Evolutionary conservation across 2,329 filamentous ascomycete species (phyloP).

Genomic region (Pseudogymnoascus sp.): DNA sequence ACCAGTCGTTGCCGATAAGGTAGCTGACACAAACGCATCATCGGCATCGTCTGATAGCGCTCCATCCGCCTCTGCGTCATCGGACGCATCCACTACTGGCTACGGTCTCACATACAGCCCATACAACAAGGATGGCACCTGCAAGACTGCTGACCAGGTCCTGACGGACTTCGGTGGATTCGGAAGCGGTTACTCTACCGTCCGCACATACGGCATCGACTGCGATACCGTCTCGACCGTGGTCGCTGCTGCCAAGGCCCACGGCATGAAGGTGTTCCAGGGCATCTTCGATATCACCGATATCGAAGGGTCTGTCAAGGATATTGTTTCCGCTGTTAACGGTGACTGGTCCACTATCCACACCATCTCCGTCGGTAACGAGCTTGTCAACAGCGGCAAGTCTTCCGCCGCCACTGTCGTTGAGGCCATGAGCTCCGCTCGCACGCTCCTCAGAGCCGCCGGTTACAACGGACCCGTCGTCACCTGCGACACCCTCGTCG

Average conservation of each 20-base stretch:
- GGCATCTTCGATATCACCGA: slow-evolving; percentile 62
- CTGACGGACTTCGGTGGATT: slow-evolving; percentile 54
- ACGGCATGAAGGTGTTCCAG: slow-evolving; percentile 63
- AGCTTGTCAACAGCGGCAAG: slow-evolving; percentile 61
- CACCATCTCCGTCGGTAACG: slow-evolving; percentile 73
- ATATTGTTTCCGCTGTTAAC: slow-evolving; percentile 51
- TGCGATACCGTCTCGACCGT: slow-evolving; percentile 65
- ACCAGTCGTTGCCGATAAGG: not conserved
- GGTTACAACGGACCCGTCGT: slow-evolving; percentile 71
- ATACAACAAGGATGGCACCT: slow-evolving; percentile 49
- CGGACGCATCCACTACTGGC: slow-evolving; percentile 10
- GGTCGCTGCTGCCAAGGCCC: slow-evolving; percentile 54
- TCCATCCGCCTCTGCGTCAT: not conserved
- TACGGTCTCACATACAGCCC: slow-evolving; percentile 52
- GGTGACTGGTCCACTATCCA: slow-evolving; percentile 63
- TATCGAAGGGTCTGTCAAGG: slow-evolving; percentile 49
- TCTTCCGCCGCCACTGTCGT: slow-evolving; percentile 49
- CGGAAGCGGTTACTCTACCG: slow-evolving; percentile 46
- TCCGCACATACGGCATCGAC: slow-evolving; percentile 76
- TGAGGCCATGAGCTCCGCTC: slow-evolving; percentile 49
- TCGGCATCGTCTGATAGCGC: not conserved
- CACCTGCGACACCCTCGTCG: slow-evolving; percentile 71
- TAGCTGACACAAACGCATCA: not conserved
- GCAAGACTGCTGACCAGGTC: slow-evolving; percentile 61
- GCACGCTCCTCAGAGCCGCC: slow-evolving; percentile 47